Evolutionary conservation across 1,284 basidiomycete species (phyloP), one percentile per base, ranked within the genome.

Genomic region (Trametes polyzona): DNA sequence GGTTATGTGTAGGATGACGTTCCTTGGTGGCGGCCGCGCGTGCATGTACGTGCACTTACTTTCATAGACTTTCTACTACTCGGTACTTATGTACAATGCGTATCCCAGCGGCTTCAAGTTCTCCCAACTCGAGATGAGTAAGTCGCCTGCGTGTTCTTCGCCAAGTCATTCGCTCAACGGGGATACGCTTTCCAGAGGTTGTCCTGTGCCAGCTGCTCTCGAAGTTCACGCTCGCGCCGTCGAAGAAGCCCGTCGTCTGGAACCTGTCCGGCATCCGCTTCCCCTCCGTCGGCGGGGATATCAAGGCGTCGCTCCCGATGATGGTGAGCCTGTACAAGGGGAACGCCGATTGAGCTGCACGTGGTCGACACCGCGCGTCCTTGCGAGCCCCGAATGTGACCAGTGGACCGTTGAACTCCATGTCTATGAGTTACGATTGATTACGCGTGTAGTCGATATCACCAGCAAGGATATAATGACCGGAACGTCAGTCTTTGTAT

Each of bases 1-100:
- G 5, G 5, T 19, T 9, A 32, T 24, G 1, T 7, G 4, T 35
- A 75, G 73, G 44, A 69, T 74, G 67, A 73, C 73, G 8, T 75
- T 75, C 65, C 53, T 67, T 9, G 71, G 69, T 12, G 73, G 73
- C 3, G 63, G 65, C 40, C 58, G 72, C 14, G 57, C 69, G 4
- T 75, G 73, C 70, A 71, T 75, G 71, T 73, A 37, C 40, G 70
- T 64, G 2, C 21, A 7, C 9, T 11, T n/a, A n/a, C 8, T 2
- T n/a, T 14, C 26, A 10, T n/a, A n/a, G 14, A 12, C 36, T 14
- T n/a, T 14, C 6, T 11, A 3, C 3, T 26, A 2, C 21, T 9
- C 36, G 11, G 1, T 14, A 14, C 11, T 5, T 5, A 16, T 9
- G 27, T 9, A 39, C 26, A 2, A 5, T 12, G n/a, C 17, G 8